Base-by-base conservation (phyloP, 495 filamentous ascomycete genomes). In the Penicillium macrosclerotiorum region DNA sequence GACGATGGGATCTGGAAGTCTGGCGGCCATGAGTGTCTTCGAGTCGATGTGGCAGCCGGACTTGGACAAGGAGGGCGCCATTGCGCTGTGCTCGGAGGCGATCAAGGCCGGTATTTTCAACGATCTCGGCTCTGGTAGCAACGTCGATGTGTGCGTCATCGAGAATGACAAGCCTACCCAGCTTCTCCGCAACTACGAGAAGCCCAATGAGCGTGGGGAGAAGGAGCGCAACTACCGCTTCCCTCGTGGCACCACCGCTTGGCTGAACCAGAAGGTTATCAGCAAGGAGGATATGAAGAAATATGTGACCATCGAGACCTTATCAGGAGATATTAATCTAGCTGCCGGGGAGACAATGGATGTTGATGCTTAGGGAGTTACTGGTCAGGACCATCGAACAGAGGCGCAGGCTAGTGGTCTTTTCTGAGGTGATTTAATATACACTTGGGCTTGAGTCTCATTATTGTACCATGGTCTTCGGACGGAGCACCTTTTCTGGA, bases 51-150 rank as follows among this genome's bases (percentile, higher is more conserved):
- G 94, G 94, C 88, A 89, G 79, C 74, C 82, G 16, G 70, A 83
- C 42, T 60, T 96, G 69, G 85, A 82, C 43, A 77, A 81, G 54
- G 86, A 94, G 24, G 88, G 85, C 32, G 94, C 94, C 9, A 78
- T 97, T 43, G 78, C 81, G 54, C 76, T 97, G 49, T 88, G 85
- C 62, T 76, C 82, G 9, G 81, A 96, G 52, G 94, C 94, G 9
- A 97, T 99, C 58, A 82, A 90, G 72, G 84, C 94, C 8, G 94
- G 94, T 82, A 96, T 99, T 68, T 99, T 93, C 79, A 99, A 99
- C 73, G 94, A 99, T 73, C 68, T 99, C 65, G 94, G 94, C 4
- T 95, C 89, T 9, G 94, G 94, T 50, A 92, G 86, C 60, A 99
- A 99, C 65, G 94, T 99, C 34, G 94, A 99, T 64, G 84, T 99